Conservation (phyloP, 768 basidiomycete genomes). For the Rhodosporidiobolus sp. region DNA sequence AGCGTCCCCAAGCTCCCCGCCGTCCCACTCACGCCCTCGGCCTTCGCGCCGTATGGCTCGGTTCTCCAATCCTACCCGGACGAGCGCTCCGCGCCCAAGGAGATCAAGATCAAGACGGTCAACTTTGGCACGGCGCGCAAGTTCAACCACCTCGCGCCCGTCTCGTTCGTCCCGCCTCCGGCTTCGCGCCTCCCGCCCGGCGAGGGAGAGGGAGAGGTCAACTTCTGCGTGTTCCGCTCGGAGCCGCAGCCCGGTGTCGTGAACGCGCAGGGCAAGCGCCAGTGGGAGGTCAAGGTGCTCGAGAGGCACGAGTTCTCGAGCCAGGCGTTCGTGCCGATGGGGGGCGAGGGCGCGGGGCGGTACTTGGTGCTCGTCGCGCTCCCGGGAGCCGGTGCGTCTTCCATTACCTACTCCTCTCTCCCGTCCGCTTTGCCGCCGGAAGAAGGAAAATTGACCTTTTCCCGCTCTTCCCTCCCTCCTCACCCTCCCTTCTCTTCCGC, state of each 20-base stretch:
- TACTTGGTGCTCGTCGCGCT: constrained; percentile 86
- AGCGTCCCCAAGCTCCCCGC: constrained; percentile 47
- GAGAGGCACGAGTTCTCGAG: constrained; percentile 87
- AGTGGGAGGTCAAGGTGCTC: constrained; percentile 64
- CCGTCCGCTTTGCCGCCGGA: not conserved
- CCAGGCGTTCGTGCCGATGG: constrained; percentile 94
- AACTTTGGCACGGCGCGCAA: constrained; percentile 89
- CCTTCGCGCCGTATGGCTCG: constrained; percentile 81
- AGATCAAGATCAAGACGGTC: constrained; percentile 66
- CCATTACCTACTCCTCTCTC: not conserved
- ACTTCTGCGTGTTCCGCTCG: constrained; percentile 78
- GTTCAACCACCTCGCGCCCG: constrained; percentile 82
- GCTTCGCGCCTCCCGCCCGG: constrained; percentile 54
- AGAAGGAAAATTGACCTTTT: no score
- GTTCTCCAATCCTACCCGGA: constrained; percentile 84
- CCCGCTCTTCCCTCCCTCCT: not conserved
- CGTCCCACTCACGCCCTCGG: constrained; percentile 71
- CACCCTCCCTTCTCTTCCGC: not conserved
- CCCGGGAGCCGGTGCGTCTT: constrained; percentile 57
- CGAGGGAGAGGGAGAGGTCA: constrained; percentile 54
- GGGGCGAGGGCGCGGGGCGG: constrained; percentile 49
- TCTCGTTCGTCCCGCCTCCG: constrained; percentile 51
- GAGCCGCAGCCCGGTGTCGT: constrained; percentile 57
- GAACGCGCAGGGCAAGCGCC: constrained; percentile 27
- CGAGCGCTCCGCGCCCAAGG: constrained; percentile 59